phyloP scores from a whole-genome alignment of 371 early-diverging fungal genomes.

The Dinochytrium kinnereticum region DNA sequence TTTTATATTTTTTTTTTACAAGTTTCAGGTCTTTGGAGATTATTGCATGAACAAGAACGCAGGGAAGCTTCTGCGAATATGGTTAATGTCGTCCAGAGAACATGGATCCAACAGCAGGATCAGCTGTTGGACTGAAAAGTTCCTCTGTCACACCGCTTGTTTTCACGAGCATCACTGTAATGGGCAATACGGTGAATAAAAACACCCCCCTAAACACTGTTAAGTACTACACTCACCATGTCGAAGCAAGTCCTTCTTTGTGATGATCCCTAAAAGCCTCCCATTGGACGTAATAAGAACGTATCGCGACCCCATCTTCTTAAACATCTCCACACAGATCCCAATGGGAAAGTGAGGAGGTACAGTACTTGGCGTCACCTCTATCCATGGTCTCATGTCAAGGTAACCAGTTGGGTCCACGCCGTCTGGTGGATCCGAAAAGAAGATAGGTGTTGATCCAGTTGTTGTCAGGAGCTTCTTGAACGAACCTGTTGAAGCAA shows the following conservation, averaged over 20 bases:
- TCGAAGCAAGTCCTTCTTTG: constrained; percentile 48
- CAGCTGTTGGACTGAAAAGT: not conserved
- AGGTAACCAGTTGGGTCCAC: constrained; percentile 74
- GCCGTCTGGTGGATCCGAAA: constrained; percentile 20
- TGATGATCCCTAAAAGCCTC: constrained; percentile 38
- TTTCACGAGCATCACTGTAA: constrained; percentile 9
- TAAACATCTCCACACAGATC: constrained; percentile 82
- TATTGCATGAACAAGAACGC: too few species aligned
- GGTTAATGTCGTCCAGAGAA: too few species aligned
- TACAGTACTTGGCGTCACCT: constrained; percentile 68
- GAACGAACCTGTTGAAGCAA: constrained; percentile 9
- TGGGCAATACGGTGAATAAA: too few species aligned
- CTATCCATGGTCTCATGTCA: constrained; percentile 80
- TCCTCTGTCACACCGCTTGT: not conserved
- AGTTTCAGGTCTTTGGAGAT: too few species aligned
- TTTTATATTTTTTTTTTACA: too few species aligned
- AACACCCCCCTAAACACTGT: too few species aligned
- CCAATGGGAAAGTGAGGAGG: constrained; percentile 81
- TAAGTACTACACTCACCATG: constrained; percentile 36
- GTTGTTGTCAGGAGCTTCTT: constrained; percentile 25
- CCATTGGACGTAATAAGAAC: constrained; percentile 43
- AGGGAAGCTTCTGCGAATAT: too few species aligned
- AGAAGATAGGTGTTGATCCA: constrained; percentile 20
- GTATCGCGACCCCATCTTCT: constrained; percentile 74
- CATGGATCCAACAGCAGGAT: not conserved